These are phyloP conservation scores for Licmophora abbreviata DNA, from an alignment of 108 stramenopile genomes.

Conservation along the genomic window DNA sequence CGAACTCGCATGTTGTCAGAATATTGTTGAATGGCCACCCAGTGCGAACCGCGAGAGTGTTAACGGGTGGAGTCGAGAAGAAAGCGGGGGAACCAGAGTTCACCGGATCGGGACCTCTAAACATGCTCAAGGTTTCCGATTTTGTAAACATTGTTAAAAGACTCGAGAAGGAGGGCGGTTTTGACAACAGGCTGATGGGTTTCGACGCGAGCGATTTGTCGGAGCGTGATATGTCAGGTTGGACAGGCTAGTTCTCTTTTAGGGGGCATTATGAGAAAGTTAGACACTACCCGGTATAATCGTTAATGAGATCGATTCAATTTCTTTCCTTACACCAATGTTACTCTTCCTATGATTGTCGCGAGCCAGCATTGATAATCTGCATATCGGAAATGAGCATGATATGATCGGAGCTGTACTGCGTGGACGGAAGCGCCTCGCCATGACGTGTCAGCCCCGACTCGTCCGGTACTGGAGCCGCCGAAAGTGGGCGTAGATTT, in stretches of 20 bases:
- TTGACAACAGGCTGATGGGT: too few relatives aligned
- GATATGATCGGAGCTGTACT: constrained; percentile 94
- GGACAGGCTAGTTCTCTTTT: too few relatives aligned
- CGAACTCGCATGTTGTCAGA: constrained; percentile 11
- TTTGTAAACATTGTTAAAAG: constrained; percentile 14
- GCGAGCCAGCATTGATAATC: constrained; percentile 45
- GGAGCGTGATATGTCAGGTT: too few relatives aligned
- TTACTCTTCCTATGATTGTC: constrained; percentile 1
- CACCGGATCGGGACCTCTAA: constrained; percentile 11
- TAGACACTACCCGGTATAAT: too few relatives aligned
- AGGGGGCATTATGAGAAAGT: too few relatives aligned
- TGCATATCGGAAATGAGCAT: constrained; percentile 94
- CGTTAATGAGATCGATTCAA: too few relatives aligned
- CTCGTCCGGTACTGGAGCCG: constrained; percentile 83
- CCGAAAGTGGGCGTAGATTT: constrained; percentile 79
- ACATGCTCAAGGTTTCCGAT: constrained; percentile 13
- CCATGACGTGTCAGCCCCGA: constrained; percentile 64
- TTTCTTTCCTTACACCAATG: constrained; percentile 1
- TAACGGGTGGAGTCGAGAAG: too few relatives aligned
- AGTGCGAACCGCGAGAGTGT: constrained; percentile 6
- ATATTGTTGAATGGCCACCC: constrained; percentile 26
- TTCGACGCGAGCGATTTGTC: too few relatives aligned
- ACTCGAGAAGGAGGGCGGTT: constrained; percentile 8
- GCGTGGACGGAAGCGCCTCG: constrained; percentile 89
- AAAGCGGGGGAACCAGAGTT: constrained; percentile 1